A percentile compares a stretch with the other conserved stretches of the same genome.
phyloP scores from a whole-genome alignment of 768 basidiomycete species.

The Strobilomyces echinocephalus region DNA sequence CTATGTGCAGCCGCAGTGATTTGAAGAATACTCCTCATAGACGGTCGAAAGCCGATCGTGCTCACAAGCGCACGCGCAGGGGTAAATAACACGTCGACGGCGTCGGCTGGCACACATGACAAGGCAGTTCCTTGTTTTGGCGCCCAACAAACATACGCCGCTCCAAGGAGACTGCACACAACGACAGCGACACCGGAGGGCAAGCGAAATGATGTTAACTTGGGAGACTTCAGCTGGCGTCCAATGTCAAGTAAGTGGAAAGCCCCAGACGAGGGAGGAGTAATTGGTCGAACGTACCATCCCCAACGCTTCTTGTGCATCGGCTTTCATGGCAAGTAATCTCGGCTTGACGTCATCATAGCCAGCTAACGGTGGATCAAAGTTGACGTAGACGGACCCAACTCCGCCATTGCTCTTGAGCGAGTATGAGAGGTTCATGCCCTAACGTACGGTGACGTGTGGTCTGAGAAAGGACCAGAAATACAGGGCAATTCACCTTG shows the following conservation, averaged over 20 bases:
- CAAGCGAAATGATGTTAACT: conserved; percentile 25
- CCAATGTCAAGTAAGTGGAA: conserved; percentile 30
- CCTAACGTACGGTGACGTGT: conserved; percentile 33
- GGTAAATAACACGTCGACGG: conserved; percentile 13
- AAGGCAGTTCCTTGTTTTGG: conserved; percentile 19
- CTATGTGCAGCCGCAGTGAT: conserved; percentile 10
- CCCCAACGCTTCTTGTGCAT: background rate
- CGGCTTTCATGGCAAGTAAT: background rate
- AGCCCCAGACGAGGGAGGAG: background rate
- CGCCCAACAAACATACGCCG: conserved; percentile 15
- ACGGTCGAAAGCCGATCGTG: conserved; percentile 16
- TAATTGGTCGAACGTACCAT: conserved; percentile 35
- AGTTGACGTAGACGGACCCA: conserved; percentile 45
- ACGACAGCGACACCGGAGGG: conserved; percentile 33
- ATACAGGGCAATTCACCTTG: conserved; percentile 40
- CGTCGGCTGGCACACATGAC: conserved; percentile 11
- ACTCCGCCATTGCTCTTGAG: conserved; percentile 45
- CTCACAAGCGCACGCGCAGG: conserved; percentile 18
- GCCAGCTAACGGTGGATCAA: conserved; percentile 59
- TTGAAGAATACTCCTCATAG: conserved; percentile 8
- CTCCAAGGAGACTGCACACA: conserved; percentile 13
- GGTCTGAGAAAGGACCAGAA: background rate
- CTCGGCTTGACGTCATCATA: background rate
- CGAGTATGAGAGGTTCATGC: conserved; percentile 66
- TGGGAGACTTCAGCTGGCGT: background rate